Base-by-base conservation (phyloP, 768 basidiomycete genomes). In the Scleroderma bovista region DNA sequence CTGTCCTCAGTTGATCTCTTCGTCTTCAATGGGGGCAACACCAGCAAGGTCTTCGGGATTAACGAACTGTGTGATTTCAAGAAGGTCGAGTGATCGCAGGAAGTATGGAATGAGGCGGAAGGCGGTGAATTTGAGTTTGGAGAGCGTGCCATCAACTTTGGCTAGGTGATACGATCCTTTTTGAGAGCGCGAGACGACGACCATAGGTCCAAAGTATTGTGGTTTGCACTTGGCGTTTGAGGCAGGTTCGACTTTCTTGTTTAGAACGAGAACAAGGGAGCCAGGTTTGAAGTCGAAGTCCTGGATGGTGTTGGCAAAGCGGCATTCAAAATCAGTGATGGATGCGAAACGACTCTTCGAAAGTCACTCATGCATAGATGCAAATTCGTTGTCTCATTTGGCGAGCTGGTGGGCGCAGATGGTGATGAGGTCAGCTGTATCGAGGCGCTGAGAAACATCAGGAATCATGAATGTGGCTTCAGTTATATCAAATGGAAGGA, bases 141-240 rank as follows among this genome's bases (percentile, higher is more conserved):
- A 44, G 1, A 64, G 39, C 0, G 57, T 24, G 1, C 68, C 58
- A 39, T 64, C 58, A 17, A 67, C 53, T 50, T 69, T 61, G 0
- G 54, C 33, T 1, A 69, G 39, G 29, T 62, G 51, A 44, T 68
- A 68, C 0, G 58, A 52, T 2, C 60, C 61, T 23, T 60, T 58
- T 0, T 44, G 23, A 39, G 53, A 64, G 7, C 52, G 40, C 0
- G 40, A 19, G n/a, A 67, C 46, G 10, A 69, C 59, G 9, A 67
- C 42, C 42, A 61, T 54, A 0, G 62, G 65, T 3, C 66, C 62
- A 1, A 63, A 33, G 24, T 65, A 69, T 0, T 54, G 50, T 0
- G 60, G 57, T 23, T 56, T n/a, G n/a, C n/a, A n/a, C n/a, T n/a
- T n/a, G n/a, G n/a, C n/a, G n/a, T n/a, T n/a, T n/a, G n/a, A n/a